Evolutionary conservation across 441 rosid species (phyloP), one percentile per base, ranked within the genome.

Genomic region (Eutrema salsugineum): DNA sequence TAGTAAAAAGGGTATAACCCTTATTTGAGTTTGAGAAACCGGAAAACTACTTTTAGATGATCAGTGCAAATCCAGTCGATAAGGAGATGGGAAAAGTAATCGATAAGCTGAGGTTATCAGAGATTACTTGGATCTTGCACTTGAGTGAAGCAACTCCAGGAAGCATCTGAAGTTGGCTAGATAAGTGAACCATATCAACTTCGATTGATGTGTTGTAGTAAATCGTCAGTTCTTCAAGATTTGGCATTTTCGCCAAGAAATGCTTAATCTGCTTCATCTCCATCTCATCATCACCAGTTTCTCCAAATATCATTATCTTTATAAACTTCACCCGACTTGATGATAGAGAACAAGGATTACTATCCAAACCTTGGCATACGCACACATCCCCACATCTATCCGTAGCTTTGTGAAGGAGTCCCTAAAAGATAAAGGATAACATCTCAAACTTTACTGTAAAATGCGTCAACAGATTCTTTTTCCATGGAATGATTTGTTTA

Each of bases 41-140:
- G 2, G 39, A 36, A 36, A 36, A 9, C 10, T 9, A 15, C 36
- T 5, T 39, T 16, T 2, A 40, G 30, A 17, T 30, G 46, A 55
- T 8, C 58, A n/a, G n/a, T 5, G 30, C 66, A 48, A 7, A 15
- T 27, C 12, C 48, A 11, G 3, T 58, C 35, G 56, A 36, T 5
- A 58, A 69, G 30, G 47, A 58, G 36, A 27, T 16, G 42, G 42
- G 66, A 2, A 59, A 8, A 5, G 50, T 58, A 47, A 16, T 5
- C 27, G 74, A 24, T 16, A 60, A 12, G 27, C 43, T 22, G 35
- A 70, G 51, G 12, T 33, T 60, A 27, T 61, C 28, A 51, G 68
- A 71, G 62, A 71, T 42, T 51, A 71, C 68, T 56, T 71, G 62
- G 46, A 71, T 61, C 44, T 71, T 61, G 75, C 61, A 71, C 32